These are phyloP conservation scores for Kodamaea neixiangensis DNA, from an alignment of 805 yeast species.

Conservation along the genomic window DNA sequence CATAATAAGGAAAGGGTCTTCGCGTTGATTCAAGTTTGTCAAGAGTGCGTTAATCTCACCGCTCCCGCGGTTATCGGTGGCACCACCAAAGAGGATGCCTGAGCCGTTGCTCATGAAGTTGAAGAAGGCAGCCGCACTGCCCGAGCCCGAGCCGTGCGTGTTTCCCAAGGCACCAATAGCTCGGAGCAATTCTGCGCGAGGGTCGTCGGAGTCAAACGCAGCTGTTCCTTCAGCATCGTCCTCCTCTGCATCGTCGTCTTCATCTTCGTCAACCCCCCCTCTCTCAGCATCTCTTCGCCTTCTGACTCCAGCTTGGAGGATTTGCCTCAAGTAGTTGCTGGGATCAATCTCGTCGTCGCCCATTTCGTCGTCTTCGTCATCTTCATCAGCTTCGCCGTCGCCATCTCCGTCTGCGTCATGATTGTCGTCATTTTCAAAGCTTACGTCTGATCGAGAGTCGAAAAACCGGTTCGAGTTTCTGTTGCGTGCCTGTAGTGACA, in stretches of 20 bases:
- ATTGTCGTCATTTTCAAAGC: constrained; percentile 23
- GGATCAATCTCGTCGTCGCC: constrained; percentile 15
- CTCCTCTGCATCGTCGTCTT: constrained; percentile 4
- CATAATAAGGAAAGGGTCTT: constrained; percentile 60
- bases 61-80: constrained; percentile 18
- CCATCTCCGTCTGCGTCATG: constrained; percentile 18
- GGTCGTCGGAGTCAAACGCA: constrained; percentile 13
- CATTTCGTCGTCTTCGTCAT: constrained; percentile 8
- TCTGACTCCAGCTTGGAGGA: constrained; percentile 11
- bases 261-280: constrained; percentile 15
- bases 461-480: constrained; percentile 18
- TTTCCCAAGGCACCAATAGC: constrained; percentile 21
- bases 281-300: constrained; percentile 15
- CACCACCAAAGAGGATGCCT: constrained; percentile 10
- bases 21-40: constrained; percentile 42
- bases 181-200: constrained; percentile 23
- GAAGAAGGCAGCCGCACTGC: constrained; percentile 5
- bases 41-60: constrained; percentile 38
- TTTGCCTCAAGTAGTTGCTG: constrained; percentile 9
- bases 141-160: not conserved
- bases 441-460: constrained; percentile 20
- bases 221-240: not conserved
- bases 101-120: constrained; percentile 7
- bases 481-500: constrained; percentile 39
- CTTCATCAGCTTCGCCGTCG: constrained; percentile 10